Evolutionary conservation across 345 rosid genomes (phyloP).

Genomic region (Iberis pinnata): DNA sequence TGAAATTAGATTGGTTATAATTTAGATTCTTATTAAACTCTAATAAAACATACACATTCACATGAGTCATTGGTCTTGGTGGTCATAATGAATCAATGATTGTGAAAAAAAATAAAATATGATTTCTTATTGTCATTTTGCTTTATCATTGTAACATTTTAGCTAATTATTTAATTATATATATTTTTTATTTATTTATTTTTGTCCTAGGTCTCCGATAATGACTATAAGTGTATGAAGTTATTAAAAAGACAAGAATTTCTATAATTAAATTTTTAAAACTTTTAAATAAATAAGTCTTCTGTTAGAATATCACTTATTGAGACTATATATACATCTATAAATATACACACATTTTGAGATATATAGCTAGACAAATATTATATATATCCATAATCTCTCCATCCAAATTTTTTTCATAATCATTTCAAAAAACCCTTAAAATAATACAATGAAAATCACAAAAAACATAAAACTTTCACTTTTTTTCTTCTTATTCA

Average conservation of each 20-base stretch:
- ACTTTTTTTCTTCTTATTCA: constrained; percentile 10
- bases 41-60: neutral
- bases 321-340: neutral
- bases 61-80: constrained; percentile 6
- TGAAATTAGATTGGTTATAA: neutral
- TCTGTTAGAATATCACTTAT: constrained; percentile 4
- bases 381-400: constrained; percentile 5
- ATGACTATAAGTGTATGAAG: too few relatives aligned
- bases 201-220: too few relatives aligned
- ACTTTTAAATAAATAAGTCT: constrained; percentile 2
- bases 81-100: constrained; percentile 9
- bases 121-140: too few relatives aligned
- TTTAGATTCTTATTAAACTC: neutral
- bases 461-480: constrained; percentile 12
- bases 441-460: constrained; percentile 4
- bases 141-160: too few relatives aligned
- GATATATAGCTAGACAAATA: too few relatives aligned
- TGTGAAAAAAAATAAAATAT: neutral
- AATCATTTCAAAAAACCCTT: neutral
- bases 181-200: too few relatives aligned
- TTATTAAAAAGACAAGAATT: neutral
- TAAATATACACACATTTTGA: constrained; percentile 1
- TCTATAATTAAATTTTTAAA: neutral
- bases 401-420: neutral
- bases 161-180: too few relatives aligned